phyloP scores from a whole-genome alignment of 2,329 filamentous ascomycete species.

The Penicillium brasilianum region DNA sequence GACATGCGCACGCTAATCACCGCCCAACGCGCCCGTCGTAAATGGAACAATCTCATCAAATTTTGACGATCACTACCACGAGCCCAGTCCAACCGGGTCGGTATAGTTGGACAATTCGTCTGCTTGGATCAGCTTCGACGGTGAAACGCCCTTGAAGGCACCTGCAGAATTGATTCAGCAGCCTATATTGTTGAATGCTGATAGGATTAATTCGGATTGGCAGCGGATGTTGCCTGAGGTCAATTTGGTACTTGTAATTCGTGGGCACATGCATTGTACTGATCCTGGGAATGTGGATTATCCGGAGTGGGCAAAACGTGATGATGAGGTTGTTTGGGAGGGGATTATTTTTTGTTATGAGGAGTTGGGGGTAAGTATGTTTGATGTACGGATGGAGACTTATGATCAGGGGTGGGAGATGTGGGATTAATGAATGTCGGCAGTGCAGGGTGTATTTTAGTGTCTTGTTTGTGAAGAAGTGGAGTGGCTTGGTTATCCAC shows the following conservation, averaged over 20 bases:
- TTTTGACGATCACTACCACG: background rate
- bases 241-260: background rate
- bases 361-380: background rate
- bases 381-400: background rate
- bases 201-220: background rate
- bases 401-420: background rate
- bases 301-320: background rate
- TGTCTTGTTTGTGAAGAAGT: background rate
- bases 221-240: background rate
- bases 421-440: background rate
- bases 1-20: conserved; percentile 2
- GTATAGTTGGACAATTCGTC: background rate
- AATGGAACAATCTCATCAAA: background rate
- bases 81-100: too few relatives aligned
- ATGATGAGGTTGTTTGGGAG: background rate
- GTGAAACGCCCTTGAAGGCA: background rate
- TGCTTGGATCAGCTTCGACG: background rate
- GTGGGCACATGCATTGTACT: background rate
- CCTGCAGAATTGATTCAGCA: background rate
- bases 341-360: background rate
- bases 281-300: background rate
- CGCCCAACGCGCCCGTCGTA: background rate
- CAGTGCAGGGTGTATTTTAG: background rate
- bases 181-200: too few relatives aligned
- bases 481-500: background rate